Conservation (phyloP, 2,329 filamentous ascomycete species). For the Sclerotinia sclerotiorum region DNA sequence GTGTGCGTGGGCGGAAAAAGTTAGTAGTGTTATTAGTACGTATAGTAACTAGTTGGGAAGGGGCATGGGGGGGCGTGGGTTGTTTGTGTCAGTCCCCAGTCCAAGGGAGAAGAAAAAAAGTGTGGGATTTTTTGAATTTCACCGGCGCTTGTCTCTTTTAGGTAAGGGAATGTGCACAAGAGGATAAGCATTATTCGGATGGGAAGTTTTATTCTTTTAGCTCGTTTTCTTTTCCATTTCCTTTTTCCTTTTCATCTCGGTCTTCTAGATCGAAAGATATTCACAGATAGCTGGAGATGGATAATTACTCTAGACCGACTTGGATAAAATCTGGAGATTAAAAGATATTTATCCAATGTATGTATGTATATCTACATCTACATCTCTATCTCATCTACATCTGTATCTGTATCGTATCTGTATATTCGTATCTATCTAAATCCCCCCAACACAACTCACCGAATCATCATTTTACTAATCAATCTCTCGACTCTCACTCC, state of each 20-base stretch:
- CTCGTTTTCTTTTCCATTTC: neutral
- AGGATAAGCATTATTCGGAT: neutral
- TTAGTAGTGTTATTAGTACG: neutral
- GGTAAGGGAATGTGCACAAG: neutral
- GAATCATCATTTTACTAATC: neutral
- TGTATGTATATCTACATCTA: no score
- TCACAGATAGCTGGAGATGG: no score
- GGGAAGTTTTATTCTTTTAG: neutral
- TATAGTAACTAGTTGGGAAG: no score
- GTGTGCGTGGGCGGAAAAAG: neutral
- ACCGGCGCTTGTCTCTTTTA: neutral
- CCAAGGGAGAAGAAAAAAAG: neutral
- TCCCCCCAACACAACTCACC: no score
- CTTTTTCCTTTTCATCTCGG: neutral
- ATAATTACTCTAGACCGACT: no score
- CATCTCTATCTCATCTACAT: neutral
- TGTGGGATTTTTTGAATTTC: slow-evolving; percentile 3
- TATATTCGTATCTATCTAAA: neutral
- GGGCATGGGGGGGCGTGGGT: neutral
- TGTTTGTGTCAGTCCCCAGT: neutral
- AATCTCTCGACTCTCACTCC: neutral
- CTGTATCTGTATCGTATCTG: no score
- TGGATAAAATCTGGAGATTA: no score
- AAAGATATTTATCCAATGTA: no score
- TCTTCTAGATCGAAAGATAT: neutral